phyloP scores from a whole-genome alignment of 1,284 basidiomycete genomes.

The Marasmius fiardii region DNA sequence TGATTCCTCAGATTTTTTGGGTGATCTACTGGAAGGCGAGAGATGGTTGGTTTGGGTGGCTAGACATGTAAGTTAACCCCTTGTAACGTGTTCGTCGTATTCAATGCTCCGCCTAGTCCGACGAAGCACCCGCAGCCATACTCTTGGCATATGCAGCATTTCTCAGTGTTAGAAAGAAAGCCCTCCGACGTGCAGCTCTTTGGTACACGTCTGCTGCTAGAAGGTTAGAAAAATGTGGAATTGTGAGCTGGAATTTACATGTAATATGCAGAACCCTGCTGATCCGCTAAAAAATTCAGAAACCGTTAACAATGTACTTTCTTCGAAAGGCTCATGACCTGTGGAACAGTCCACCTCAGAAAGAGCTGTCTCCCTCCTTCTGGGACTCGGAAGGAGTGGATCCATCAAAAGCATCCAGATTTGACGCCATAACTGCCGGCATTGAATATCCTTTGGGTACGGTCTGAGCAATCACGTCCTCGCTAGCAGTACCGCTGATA shows the following conservation, averaged over 20 bases:
- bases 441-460: constrained; percentile 77
- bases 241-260: constrained; percentile 45
- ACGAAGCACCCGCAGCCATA: constrained; percentile 74
- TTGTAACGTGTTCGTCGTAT: background rate
- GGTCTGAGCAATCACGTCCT: constrained; percentile 13
- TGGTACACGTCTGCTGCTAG: constrained; percentile 76
- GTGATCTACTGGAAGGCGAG: constrained; percentile 62
- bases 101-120: constrained; percentile 45
- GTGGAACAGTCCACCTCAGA: constrained; percentile 46
- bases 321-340: constrained; percentile 64
- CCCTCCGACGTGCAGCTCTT: constrained; percentile 60
- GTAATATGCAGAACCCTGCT: background rate
- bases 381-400: constrained; percentile 65
- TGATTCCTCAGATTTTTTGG: constrained; percentile 51
- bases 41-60: constrained; percentile 81
- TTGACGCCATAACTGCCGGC: constrained; percentile 63
- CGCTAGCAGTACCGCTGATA: constrained; percentile 3
- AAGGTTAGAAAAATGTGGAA: constrained; percentile 73
- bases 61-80: constrained; percentile 54
- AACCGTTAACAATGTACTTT: constrained; percentile 79
- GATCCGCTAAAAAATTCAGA: constrained; percentile 41
- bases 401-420: constrained; percentile 32
- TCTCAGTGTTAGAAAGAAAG: constrained; percentile 55
- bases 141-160: constrained; percentile 74
- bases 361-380: constrained; percentile 70